Conservation (phyloP, 1,284 basidiomycete genomes). For the Moesziomyces globuligerus region DNA sequence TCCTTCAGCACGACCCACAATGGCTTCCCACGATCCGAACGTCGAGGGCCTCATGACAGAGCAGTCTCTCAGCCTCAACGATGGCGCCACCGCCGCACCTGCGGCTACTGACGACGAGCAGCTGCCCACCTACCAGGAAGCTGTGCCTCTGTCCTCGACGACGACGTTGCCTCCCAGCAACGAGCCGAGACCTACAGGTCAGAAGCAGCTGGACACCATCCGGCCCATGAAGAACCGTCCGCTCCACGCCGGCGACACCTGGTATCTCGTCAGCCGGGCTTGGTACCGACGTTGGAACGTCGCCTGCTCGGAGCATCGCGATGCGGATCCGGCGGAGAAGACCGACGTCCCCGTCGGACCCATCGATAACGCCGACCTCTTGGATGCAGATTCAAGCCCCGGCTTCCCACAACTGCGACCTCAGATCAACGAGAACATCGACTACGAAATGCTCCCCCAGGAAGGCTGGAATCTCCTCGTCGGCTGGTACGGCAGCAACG, state of each 20-base stretch:
- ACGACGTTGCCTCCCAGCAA: background rate
- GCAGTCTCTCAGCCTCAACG: conserved; percentile 39
- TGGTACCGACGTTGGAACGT: conserved; percentile 82
- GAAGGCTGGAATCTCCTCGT: conserved; percentile 78
- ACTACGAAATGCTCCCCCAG: conserved; percentile 81
- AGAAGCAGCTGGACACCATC: conserved; percentile 34
- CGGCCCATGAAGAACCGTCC: conserved; percentile 43
- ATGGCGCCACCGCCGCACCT: conserved; percentile 10
- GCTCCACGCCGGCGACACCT: conserved; percentile 76
- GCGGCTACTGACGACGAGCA: conserved; percentile 9
- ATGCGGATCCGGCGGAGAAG: conserved; percentile 75
- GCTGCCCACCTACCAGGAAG: conserved; percentile 36
- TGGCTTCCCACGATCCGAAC: conserved; percentile 33
- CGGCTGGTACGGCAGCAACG: conserved; percentile 77
- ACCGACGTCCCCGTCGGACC: conserved; percentile 75
- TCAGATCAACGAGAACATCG: conserved; percentile 74
- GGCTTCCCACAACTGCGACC: conserved; percentile 49
- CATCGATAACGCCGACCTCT: conserved; percentile 77
- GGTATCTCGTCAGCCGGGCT: conserved; percentile 77
- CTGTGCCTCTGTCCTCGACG: conserved; percentile 3
- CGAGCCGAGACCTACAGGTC: conserved; percentile 25
- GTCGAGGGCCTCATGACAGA: conserved; percentile 49
- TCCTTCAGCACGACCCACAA: conserved; percentile 3
- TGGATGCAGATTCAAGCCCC: conserved; percentile 68
- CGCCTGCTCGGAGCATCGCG: conserved; percentile 75